Evolutionary conservation across 495 filamentous ascomycete species (phyloP).

Genomic region (Thermochaetoides thermophila): DNA sequence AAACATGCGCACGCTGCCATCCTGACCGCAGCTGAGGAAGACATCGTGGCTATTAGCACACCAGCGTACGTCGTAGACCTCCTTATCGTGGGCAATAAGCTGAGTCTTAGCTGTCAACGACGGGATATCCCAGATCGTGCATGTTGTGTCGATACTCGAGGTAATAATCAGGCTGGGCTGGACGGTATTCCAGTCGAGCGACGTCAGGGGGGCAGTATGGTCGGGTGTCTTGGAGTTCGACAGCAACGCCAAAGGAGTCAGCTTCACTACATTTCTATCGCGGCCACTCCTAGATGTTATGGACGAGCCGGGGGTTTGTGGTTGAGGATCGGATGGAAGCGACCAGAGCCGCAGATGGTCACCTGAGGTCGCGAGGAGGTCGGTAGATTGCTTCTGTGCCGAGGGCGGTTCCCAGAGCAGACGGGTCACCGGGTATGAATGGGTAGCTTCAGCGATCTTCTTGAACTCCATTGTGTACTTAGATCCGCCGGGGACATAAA

Average conservation of each 20-base stretch:
- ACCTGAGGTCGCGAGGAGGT: conserved; percentile 89
- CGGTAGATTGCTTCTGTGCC: conserved; percentile 91
- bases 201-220: conserved; percentile 91
- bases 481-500: conserved; percentile 50
- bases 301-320: conserved; percentile 44
- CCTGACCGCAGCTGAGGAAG: conserved; percentile 93
- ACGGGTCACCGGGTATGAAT: conserved; percentile 93
- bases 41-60: conserved; percentile 93
- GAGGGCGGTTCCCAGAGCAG: conserved; percentile 96
- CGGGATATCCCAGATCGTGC: conserved; percentile 99
- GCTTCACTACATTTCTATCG: conserved; percentile 60
- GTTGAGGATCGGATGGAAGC: conserved; percentile 43
- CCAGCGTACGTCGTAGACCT: conserved; percentile 96
- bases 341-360: conserved; percentile 96
- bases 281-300: conserved; percentile 54
- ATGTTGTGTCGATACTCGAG: conserved; percentile 96
- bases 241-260: conserved; percentile 82
- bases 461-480: conserved; percentile 76
- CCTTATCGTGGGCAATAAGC: conserved; percentile 95
- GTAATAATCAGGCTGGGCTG: conserved; percentile 96
- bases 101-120: conserved; percentile 97
- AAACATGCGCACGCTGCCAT: conserved; percentile 98
- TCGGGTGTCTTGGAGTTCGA: conserved; percentile 98
- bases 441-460: conserved; percentile 91
- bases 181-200: conserved; percentile 93